Evolutionary conservation across 108 stramenopile genomes (phyloP), one percentile per base, ranked within the genome.

Genomic region (Skeletonema menzelii): DNA sequence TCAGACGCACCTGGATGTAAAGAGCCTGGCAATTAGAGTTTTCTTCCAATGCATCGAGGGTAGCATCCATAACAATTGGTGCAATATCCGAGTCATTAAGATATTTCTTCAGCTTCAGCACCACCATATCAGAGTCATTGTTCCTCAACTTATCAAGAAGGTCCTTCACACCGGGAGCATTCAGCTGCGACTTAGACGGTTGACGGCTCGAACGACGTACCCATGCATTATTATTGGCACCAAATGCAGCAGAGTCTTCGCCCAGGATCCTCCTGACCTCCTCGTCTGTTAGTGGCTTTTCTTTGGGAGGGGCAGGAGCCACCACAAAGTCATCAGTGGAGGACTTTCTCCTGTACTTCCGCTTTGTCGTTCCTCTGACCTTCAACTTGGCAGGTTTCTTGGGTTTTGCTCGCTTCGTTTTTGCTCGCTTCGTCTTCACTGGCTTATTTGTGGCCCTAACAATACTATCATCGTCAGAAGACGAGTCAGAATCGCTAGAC

Each of bases 51-150:
- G 95, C 95, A 69, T 92, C 90, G 49, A 97, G 79, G 2, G 88
- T 85, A 2, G 94, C 87, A 82, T 97, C 89, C 38, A 97, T 70
- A 13, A 95, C 92, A 8, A 89, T 73, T n/a, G 85, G 70, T 27
- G 91, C 89, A 10, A 91, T 79, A 79, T 95, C 88, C 3, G 92
- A 87, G 71, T 91, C 90, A 58, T 77, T 91, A 38, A 96, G 64
- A 73, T 89, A 95, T 59, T 95, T 95, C 71, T 97, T 97, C 88
- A 95, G 78, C 68, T 97, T 97, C 65, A 97, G 77, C 32, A 97
- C 94, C 38, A 88, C 90, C 88, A 95, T 91, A 42, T 91, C 91
- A 32, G 83, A 78, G 68, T 95, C 87, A 74, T 96, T 94, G 28
- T 44, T 72, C 27, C 73, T 77, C 38, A 97, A 81, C 64, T 91